A percentile compares a stretch with the other conserved stretches of the same genome.
Evolutionary conservation across 208 protist genomes (phyloP).

Genomic region (Balamuthia mandrillaris): DNA sequence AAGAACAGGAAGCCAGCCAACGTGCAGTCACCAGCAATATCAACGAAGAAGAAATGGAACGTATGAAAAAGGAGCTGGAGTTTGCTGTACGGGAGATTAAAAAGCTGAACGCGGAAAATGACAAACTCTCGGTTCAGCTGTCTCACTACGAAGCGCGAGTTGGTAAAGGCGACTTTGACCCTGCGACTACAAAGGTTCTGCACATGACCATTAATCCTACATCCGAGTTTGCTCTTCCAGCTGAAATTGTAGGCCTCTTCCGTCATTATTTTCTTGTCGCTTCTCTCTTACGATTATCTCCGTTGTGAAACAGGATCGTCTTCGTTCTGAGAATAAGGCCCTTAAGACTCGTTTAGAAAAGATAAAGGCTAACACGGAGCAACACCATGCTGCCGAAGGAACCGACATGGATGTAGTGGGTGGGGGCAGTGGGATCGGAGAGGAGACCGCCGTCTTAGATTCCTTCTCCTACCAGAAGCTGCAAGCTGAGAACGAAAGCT

Average conservation of each 20-base stretch:
- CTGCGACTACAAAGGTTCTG: constrained; percentile 19
- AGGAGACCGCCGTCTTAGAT: too few species aligned
- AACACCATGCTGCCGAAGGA: background rate
- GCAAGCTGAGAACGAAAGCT: too few species aligned
- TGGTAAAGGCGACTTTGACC: background rate
- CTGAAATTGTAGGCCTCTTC: background rate
- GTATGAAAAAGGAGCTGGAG: too few species aligned
- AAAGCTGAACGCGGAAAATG: background rate
- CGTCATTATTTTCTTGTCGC: background rate
- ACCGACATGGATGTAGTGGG: background rate
- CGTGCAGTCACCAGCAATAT: too few species aligned
- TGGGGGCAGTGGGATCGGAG: too few species aligned
- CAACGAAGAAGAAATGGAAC: too few species aligned
- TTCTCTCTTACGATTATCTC: too few species aligned
- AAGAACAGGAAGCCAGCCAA: too few species aligned
- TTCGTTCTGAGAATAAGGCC: background rate
- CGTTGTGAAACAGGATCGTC: too few species aligned
- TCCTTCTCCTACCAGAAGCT: too few species aligned
- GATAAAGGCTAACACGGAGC: background rate
- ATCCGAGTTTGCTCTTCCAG: background rate
- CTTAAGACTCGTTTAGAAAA: background rate
- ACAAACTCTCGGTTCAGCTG: background rate
- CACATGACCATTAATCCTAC: background rate
- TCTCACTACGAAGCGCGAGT: background rate
- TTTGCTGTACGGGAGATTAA: too few species aligned